Evolutionary conservation across 148 eudicot species (phyloP).

Genomic region (Fagopyrum homotropicum): DNA sequence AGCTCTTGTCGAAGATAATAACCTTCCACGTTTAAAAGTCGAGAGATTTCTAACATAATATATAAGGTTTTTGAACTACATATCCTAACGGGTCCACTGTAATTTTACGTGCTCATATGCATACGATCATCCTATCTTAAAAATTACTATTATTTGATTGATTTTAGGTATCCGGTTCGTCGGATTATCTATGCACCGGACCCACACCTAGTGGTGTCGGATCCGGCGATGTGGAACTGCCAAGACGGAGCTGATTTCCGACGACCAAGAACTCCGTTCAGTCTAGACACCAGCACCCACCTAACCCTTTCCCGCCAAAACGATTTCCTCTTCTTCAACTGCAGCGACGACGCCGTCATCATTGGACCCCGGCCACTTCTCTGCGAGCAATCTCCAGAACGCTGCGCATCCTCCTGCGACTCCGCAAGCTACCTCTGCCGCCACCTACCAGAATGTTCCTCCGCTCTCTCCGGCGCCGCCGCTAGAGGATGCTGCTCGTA

Average conservation of each 20-base stretch:
- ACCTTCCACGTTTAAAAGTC: too few relatives aligned
- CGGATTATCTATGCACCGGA: conserved; percentile 52
- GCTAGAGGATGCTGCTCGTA: conserved; percentile 68
- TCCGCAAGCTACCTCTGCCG: conserved; percentile 73
- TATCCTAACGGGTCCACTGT: too few relatives aligned
- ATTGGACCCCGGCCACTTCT: conserved; percentile 65
- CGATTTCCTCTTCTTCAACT: conserved; percentile 88
- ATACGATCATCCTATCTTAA: too few relatives aligned
- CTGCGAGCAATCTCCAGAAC: conserved; percentile 73
- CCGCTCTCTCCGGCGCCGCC: conserved; percentile 25
- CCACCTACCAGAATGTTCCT: conserved; percentile 60
- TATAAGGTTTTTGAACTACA: too few relatives aligned
- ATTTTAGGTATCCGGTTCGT: conserved; percentile 39
- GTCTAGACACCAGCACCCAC: conserved; percentile 72
- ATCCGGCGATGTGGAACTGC: conserved; percentile 85
- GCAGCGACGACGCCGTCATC: conserved; percentile 58
- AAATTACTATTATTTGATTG: neutral
- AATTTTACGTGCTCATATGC: too few relatives aligned
- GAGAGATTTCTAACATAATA: too few relatives aligned
- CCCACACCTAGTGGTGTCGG: conserved; percentile 64
- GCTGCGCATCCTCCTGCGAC: conserved; percentile 75
- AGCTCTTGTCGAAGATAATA: too few relatives aligned
- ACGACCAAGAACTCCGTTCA: conserved; percentile 67
- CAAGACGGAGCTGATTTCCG: conserved; percentile 56
- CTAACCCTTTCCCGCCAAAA: conserved; percentile 58